Evolutionary conservation across 1,139 yeast genomes (phyloP), one percentile per base, ranked within the genome.

Genomic region (Geotrichum aggregatum): DNA sequence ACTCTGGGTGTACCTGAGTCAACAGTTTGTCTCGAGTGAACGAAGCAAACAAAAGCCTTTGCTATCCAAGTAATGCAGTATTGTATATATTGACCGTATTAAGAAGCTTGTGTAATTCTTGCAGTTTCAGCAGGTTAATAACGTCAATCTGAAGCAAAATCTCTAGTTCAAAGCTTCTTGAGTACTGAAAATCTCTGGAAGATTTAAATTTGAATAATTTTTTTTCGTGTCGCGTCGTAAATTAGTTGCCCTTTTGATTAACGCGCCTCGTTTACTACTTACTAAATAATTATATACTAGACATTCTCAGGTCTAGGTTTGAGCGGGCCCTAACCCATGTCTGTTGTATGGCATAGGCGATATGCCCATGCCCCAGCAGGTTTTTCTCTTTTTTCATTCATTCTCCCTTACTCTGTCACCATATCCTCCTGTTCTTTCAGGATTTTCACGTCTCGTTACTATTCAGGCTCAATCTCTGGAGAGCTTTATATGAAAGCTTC

Each of bases 201-300:
- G n/a, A n/a, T n/a, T n/a, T 24, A 5, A 5, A 22, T 21, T 14
- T 13, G 5, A 24, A 24, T 7, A 33, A 30, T 18, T 34, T 45
- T 18, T 34, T 45, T 45, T 45, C 49, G 49, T 34, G 49, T 22
- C 41, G 40, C 49, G 42, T 34, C 24, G 7, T n/a, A 26, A n/a
- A 18, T 44, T 44, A 44, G 13, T 47, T 36, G 24, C 22, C 22
- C 18, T 16, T 47, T 33, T 21, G 21, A 11, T 11, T n/a, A n/a
- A n/a, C n/a, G n/a, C 28, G 28, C 28, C 5, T 24, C 28, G 28
- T 8, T 24, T 8, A 24, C 28, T 24, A 34, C 21, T 28, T 38
- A 13, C 34, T 35, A 24, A 18, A 11, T 10, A n/a, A n/a, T n/a
- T n/a, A n/a, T n/a, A n/a, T n/a, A n/a, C n/a, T n/a, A n/a, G n/a